phyloP scores from a whole-genome alignment of 2,329 filamentous ascomycete genomes.

The Aspergillus candidus region DNA sequence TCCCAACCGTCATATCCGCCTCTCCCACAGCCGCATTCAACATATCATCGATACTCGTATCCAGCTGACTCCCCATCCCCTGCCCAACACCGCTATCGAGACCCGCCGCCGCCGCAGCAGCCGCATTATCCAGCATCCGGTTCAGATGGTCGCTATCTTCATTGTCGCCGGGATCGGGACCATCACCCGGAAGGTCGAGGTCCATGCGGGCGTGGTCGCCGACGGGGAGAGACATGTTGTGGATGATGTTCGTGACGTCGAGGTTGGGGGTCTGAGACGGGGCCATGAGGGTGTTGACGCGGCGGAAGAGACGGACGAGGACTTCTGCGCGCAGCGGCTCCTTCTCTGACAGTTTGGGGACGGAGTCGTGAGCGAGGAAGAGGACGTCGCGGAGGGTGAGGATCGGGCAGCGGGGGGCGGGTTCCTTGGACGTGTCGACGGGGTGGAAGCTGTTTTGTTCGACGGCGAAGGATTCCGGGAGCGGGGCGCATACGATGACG shows the following conservation, averaged over 20 bases:
- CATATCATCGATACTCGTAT: conserved; percentile 40
- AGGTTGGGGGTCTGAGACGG: conserved; percentile 36
- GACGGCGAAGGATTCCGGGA: conserved; percentile 34
- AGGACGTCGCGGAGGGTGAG: conserved; percentile 40
- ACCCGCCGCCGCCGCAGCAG: conserved; percentile 29
- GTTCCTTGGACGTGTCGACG: conserved; percentile 28
- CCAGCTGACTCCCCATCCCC: conserved; percentile 23
- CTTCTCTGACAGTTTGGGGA: conserved; percentile 38
- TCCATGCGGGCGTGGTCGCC: conserved; percentile 29
- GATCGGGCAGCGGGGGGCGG: conserved; percentile 27
- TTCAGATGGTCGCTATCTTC: conserved; percentile 26
- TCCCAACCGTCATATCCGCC: conserved; percentile 38
- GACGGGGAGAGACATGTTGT: conserved; percentile 37
- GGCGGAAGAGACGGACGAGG: conserved; percentile 41
- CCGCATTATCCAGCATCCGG: conserved; percentile 36
- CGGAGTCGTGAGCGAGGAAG: conserved; percentile 31
- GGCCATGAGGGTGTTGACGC: conserved; percentile 37
- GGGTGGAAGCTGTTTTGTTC: conserved; percentile 34
- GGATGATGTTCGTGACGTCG: conserved; percentile 39
- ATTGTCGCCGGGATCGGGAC: conserved; percentile 19
- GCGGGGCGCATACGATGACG: conserved; percentile 38
- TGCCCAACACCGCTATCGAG: conserved; percentile 23
- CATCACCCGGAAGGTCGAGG: conserved; percentile 19
- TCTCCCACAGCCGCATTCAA: conserved; percentile 24
- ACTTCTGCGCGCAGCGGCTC: conserved; percentile 41